Conservation (phyloP, 306 rosid species). For the Abrus pulchellus region DNA sequence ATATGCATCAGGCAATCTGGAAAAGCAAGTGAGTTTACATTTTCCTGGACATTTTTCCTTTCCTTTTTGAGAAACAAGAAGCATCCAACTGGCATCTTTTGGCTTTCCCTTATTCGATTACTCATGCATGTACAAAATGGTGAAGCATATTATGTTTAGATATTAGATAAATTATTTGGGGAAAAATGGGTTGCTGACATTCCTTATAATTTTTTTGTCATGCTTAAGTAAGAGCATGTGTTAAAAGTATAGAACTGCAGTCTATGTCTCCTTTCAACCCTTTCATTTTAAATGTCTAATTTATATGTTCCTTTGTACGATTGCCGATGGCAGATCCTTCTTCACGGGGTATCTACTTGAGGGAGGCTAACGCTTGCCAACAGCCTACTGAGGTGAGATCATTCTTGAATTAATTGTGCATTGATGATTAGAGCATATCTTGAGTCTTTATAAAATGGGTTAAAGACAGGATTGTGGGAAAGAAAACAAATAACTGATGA, state of each 20-base stretch:
- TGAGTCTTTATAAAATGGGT: constrained; percentile 32
- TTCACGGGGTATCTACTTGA: constrained; percentile 88
- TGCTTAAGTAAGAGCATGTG: constrained; percentile 17
- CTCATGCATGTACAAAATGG: constrained; percentile 31
- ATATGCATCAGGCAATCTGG: constrained; percentile 78
- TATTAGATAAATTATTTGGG: neutral
- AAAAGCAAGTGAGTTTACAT: constrained; percentile 78
- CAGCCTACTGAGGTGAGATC: constrained; percentile 83
- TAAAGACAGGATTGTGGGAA: constrained; percentile 31
- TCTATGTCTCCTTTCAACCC: too few relatives aligned
- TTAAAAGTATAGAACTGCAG: too few relatives aligned
- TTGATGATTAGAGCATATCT: constrained; percentile 28
- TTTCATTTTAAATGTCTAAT: neutral
- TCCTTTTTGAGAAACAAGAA: constrained; percentile 35
- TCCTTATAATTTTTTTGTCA: neutral
- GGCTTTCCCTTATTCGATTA: constrained; percentile 13
- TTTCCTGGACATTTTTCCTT: constrained; percentile 43
- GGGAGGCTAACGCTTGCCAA: constrained; percentile 83
- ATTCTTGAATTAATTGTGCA: constrained; percentile 45
- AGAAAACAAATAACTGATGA: constrained; percentile 23
- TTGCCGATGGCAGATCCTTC: constrained; percentile 68
- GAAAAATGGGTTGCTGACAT: neutral
- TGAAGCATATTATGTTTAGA: constrained; percentile 7
- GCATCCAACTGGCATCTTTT: constrained; percentile 29
- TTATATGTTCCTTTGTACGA: constrained; percentile 38